phyloP scores from a whole-genome alignment of 805 yeast species.

The Cyberlindnera petersonii region DNA sequence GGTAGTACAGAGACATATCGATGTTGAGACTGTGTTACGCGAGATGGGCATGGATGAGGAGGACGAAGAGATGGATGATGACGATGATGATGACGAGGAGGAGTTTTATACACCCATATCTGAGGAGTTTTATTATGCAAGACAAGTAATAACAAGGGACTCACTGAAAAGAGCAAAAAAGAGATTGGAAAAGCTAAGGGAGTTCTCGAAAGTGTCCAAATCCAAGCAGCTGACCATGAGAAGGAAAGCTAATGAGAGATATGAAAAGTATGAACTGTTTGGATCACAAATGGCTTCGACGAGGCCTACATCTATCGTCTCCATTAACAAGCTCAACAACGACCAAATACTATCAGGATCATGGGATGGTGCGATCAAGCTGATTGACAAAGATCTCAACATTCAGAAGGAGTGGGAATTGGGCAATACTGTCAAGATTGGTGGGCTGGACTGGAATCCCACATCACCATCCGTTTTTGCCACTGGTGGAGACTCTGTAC shows the following conservation, averaged over 20 bases:
- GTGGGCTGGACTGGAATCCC: conserved; percentile 67
- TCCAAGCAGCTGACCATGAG: conserved; percentile 43
- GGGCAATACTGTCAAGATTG: conserved; percentile 53
- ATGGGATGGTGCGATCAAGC: conserved; percentile 73
- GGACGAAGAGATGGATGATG: conserved; percentile 28
- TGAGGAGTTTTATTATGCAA: conserved; percentile 44
- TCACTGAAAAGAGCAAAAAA: conserved; percentile 46
- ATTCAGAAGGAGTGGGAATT: conserved; percentile 20
- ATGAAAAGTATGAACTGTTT: conserved; percentile 38
- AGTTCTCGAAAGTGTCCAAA: conserved; percentile 33
- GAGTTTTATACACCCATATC: conserved; percentile 85
- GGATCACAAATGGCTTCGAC: conserved; percentile 72
- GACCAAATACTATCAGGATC: conserved; percentile 59
- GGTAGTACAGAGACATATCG: conserved; percentile 33
- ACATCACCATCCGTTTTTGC: conserved; percentile 26
- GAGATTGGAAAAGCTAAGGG: conserved; percentile 37
- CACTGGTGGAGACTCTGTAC: conserved; percentile 12
- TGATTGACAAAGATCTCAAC: conserved; percentile 43
- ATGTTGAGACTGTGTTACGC: conserved; percentile 14
- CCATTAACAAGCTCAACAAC: conserved; percentile 38
- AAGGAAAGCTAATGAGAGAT: conserved; percentile 35
- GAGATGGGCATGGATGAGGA: conserved; percentile 19
- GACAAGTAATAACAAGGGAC: conserved; percentile 47
- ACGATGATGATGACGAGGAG: conserved; percentile 56
- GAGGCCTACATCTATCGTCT: conserved; percentile 62